A percentile compares a stretch with the other conserved stretches of the same genome.
These are phyloP conservation scores for Paracamarosporium sp. DNA, from an alignment of 2,329 filamentous ascomycete genomes.

Conservation along the genomic window DNA sequence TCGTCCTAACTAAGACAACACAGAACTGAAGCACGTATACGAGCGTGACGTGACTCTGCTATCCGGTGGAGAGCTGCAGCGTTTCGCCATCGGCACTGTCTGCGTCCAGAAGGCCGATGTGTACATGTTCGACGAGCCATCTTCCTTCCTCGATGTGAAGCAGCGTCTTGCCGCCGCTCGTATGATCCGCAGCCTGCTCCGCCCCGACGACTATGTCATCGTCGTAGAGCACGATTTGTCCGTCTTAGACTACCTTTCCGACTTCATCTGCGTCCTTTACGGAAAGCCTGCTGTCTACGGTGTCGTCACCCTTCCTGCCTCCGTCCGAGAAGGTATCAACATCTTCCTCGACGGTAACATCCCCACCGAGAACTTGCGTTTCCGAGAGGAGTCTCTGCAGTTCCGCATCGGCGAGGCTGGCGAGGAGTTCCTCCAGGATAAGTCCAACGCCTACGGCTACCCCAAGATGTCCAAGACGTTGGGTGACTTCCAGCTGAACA, in stretches of 20 bases:
- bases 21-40: conserved; percentile 85
- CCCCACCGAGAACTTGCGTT: conserved; percentile 96
- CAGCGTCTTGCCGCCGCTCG: conserved; percentile 92
- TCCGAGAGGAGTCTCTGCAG: conserved; percentile 94
- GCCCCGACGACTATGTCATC: conserved; percentile 93
- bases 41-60: conserved; percentile 89
- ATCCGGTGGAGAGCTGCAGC: conserved; percentile 96
- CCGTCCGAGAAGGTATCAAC: conserved; percentile 98
- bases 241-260: conserved; percentile 96
- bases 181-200: conserved; percentile 89
- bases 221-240: conserved; percentile 99
- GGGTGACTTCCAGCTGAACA: conserved; percentile 81
- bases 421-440: conserved; percentile 87
- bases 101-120: conserved; percentile 92
- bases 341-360: conserved; percentile 99
- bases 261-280: conserved; percentile 98
- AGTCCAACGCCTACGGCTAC: conserved; percentile 84
- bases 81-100: conserved; percentile 95
- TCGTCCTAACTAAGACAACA: background rate
- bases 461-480: conserved; percentile 92
- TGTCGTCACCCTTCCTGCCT: conserved; percentile 94
- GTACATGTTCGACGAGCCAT: conserved; percentile 99
- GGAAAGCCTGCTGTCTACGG: conserved; percentile 95
- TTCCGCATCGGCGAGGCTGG: conserved; percentile 91
- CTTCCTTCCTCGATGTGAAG: conserved; percentile 98